Conservation (phyloP, 2,329 filamentous ascomycete genomes). For the Hypoxylon rubiginosum region DNA sequence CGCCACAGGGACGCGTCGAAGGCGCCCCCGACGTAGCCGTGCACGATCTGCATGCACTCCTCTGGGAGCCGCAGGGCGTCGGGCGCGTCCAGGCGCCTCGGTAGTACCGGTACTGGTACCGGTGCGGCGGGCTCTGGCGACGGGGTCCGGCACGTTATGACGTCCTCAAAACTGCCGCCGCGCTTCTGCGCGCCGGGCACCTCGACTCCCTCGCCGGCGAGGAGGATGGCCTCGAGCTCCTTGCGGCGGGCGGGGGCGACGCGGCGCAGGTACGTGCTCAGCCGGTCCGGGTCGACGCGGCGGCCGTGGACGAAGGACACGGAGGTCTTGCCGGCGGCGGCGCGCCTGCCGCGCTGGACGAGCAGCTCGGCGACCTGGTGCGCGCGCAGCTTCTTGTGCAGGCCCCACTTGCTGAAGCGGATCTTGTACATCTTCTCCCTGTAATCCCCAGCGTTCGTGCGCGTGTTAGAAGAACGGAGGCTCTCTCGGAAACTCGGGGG, state of each 20-base stretch:
- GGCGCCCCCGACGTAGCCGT: slow-evolving; percentile 36
- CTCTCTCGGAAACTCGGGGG: too few relatives aligned
- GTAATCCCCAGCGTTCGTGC: too few relatives aligned
- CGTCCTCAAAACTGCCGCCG: slow-evolving; percentile 28
- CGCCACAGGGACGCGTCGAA: slow-evolving; percentile 32
- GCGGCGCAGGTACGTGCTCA: slow-evolving; percentile 39
- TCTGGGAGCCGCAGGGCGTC: slow-evolving; percentile 39
- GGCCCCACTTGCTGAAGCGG: slow-evolving; percentile 44
- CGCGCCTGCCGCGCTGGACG: slow-evolving; percentile 34
- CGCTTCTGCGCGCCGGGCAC: slow-evolving; percentile 9
- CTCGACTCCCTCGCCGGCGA: slow-evolving; percentile 13
- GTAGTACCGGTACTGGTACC: slow-evolving; percentile 7
- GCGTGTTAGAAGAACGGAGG: slow-evolving; percentile 29
- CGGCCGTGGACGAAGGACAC: slow-evolving; percentile 40
- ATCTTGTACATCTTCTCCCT: slow-evolving; percentile 47
- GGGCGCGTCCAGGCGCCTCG: slow-evolving; percentile 36
- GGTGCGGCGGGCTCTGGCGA: slow-evolving; percentile 29
- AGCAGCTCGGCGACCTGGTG: slow-evolving; percentile 40
- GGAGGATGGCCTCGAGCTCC: slow-evolving; percentile 32
- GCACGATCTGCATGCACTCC: slow-evolving; percentile 42
- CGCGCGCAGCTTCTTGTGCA: slow-evolving; percentile 45
- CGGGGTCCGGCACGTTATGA: slow-evolving; percentile 40
- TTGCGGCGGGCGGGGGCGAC: slow-evolving; percentile 32
- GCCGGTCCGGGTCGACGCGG: slow-evolving; percentile 36
- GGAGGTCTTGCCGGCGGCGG: slow-evolving; percentile 33